Evolutionary conservation across 176 grass and related monocot genomes (phyloP).

Genomic region (Puya raimondii): DNA sequence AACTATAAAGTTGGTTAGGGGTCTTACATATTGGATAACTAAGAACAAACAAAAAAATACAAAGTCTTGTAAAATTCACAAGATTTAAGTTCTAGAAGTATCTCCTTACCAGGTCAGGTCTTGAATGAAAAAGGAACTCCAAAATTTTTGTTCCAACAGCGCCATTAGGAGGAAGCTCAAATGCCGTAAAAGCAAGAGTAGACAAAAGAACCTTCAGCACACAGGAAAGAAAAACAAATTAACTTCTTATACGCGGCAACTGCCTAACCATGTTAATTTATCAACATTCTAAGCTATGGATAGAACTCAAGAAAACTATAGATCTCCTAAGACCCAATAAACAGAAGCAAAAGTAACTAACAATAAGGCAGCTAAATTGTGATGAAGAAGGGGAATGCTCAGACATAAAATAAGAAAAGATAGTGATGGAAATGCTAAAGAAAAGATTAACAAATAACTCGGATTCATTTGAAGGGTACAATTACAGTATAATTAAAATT

Average conservation of each 20-base stretch:
- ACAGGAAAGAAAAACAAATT: conserved; percentile 11
- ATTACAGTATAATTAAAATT: no score
- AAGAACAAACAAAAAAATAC: neutral
- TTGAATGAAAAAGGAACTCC: conserved; percentile 90
- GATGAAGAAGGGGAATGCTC: no score
- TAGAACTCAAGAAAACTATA: neutral
- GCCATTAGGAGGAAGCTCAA: conserved; percentile 91
- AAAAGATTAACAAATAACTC: no score
- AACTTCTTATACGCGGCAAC: neutral
- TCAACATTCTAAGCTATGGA: neutral
- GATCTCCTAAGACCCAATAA: no score
- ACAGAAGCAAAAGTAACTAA: no score
- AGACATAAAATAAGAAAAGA: no score
- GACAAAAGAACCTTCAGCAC: conserved; percentile 68
- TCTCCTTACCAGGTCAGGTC: conserved; percentile 66
- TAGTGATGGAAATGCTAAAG: no score
- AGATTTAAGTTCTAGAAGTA: neutral
- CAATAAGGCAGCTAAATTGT: no score
- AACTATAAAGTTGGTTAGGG: neutral
- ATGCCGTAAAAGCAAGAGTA: conserved; percentile 87
- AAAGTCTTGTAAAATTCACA: neutral
- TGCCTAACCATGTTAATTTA: neutral
- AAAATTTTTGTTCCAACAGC: conserved; percentile 89
- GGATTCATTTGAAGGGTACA: no score
- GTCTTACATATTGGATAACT: neutral